These are phyloP conservation scores for Solanum aculeatissimum DNA, from an alignment of 305 asterid genomes.

Conservation along the genomic window DNA sequence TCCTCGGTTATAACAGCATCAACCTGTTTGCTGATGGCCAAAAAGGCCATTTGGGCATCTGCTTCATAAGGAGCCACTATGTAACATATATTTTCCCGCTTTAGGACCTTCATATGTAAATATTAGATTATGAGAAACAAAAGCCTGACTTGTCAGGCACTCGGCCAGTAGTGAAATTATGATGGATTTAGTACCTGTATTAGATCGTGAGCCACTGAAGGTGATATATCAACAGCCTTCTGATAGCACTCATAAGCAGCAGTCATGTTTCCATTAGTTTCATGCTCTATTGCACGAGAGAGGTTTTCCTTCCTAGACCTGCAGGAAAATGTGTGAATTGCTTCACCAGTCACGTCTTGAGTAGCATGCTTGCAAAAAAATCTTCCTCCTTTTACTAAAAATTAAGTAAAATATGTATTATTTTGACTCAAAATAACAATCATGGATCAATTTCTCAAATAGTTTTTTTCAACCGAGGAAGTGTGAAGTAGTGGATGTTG, in stretches of 20 bases:
- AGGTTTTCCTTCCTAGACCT: constrained; percentile 86
- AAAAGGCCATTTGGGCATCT: constrained; percentile 92
- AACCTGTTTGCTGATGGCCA: constrained; percentile 69
- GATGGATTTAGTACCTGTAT: constrained; percentile 49
- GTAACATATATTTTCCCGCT: constrained; percentile 53
- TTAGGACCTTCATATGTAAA: constrained; percentile 47
- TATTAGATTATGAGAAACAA: not conserved
- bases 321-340: not conserved
- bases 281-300: constrained; percentile 86
- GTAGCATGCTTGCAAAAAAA: not conserved
- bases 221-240: constrained; percentile 97
- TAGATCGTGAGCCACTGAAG: constrained; percentile 80
- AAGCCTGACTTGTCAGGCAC: not conserved
- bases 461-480: not conserved
- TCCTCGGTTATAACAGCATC: constrained; percentile 96
- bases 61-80: constrained; percentile 98
- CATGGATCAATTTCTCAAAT: not conserved
- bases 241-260: constrained; percentile 96
- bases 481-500: not conserved
- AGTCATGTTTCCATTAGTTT: constrained; percentile 66
- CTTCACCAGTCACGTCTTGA: not conserved
- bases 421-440: not conserved
- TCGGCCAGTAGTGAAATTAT: not conserved
- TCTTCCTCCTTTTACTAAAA: not conserved
- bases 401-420: not conserved